phyloP scores from a whole-genome alignment of 306 rosid genomes.

The Acacia crassicarpa region DNA sequence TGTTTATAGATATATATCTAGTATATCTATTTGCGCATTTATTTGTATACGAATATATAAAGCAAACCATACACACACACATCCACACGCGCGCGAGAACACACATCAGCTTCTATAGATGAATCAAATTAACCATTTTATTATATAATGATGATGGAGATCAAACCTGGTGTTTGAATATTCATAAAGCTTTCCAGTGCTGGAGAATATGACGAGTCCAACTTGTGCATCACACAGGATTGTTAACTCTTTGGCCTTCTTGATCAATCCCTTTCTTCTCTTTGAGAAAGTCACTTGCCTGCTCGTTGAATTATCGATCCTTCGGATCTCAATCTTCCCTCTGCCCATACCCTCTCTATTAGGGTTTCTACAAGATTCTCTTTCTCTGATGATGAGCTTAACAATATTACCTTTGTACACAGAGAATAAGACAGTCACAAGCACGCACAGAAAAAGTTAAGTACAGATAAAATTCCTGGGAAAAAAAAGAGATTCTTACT shows the following conservation, averaged over 20 bases:
- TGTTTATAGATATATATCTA: neutral
- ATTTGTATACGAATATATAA: neutral
- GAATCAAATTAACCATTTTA: neutral
- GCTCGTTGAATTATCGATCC: constrained; percentile 73
- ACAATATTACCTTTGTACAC: neutral
- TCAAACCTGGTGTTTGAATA: constrained; percentile 71
- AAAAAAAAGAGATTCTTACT: constrained; percentile 39
- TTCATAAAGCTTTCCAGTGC: constrained; percentile 77
- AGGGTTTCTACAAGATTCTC: constrained; percentile 49
- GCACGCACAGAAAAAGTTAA: neutral
- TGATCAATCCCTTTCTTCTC: constrained; percentile 87
- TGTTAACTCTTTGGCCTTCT: constrained; percentile 82
- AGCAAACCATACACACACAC: neutral
- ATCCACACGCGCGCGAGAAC: too few relatives aligned
- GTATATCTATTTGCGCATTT: neutral
- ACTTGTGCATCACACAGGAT: constrained; percentile 88
- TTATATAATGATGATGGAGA: neutral
- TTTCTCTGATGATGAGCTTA: neutral
- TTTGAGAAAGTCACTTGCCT: constrained; percentile 95
- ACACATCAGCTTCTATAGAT: neutral
- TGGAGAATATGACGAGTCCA: constrained; percentile 75
- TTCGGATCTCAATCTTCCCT: constrained; percentile 84
- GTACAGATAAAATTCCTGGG: constrained; percentile 3
- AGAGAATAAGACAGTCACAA: neutral
- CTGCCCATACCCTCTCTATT: constrained; percentile 59